Conservation (phyloP, 176 grass and related monocot genomes). For the Cocos nucifera region DNA sequence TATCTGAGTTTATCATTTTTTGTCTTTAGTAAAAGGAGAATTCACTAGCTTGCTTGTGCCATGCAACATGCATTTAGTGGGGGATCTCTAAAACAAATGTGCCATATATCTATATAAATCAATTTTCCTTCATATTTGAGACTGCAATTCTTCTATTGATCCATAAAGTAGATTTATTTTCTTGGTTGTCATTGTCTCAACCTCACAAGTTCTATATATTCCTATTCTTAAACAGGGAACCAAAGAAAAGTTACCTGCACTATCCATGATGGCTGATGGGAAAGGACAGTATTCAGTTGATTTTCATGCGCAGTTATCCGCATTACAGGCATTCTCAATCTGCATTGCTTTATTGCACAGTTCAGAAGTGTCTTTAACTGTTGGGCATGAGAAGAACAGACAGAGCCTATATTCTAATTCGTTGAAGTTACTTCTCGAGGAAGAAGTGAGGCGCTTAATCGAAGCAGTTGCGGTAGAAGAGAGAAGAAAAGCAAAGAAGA, state of each 20-base stretch:
- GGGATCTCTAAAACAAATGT: too few species aligned
- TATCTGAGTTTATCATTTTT: too few species aligned
- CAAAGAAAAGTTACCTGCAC: slow-evolving; percentile 63
- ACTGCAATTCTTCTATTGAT: too few species aligned
- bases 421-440: slow-evolving; percentile 76
- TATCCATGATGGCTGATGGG: slow-evolving; percentile 53
- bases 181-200: neutral
- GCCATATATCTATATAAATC: too few species aligned
- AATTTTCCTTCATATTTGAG: too few species aligned
- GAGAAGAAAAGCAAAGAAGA: slow-evolving; percentile 50
- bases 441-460: slow-evolving; percentile 77
- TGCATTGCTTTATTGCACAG: slow-evolving; percentile 79
- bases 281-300: slow-evolving; percentile 57
- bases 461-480: slow-evolving; percentile 67
- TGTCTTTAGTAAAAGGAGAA: too few species aligned
- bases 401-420: slow-evolving; percentile 77
- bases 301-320: slow-evolving; percentile 74
- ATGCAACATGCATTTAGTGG: too few species aligned
- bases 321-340: slow-evolving; percentile 78
- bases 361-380: slow-evolving; percentile 51
- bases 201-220: slow-evolving; percentile 10
- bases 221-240: slow-evolving; percentile 53
- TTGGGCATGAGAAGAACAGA: slow-evolving; percentile 56
- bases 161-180: too few species aligned
- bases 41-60: too few species aligned